Evolutionary conservation across 2,329 filamentous ascomycete genomes (phyloP).

Genomic region (Torrubiella hemipterigena): DNA sequence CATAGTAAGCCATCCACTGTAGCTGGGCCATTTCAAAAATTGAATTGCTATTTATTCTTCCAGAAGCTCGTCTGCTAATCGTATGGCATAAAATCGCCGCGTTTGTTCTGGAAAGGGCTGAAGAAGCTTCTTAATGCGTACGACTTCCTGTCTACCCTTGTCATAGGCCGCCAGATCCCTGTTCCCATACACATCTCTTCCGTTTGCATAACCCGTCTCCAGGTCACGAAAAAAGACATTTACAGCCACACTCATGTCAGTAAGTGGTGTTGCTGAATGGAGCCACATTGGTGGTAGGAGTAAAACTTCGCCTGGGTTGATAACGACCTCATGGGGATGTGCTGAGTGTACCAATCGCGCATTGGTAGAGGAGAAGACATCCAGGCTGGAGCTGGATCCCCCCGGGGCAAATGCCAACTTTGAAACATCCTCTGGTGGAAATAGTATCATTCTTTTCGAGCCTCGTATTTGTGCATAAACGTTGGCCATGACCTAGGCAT

Average conservation of each 20-base stretch:
- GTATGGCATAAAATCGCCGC: slow-evolving; percentile 61
- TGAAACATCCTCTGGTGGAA: slow-evolving; percentile 64
- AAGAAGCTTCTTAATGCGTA: slow-evolving; percentile 53
- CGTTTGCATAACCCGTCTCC: slow-evolving; percentile 53
- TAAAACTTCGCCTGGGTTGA: slow-evolving; percentile 63
- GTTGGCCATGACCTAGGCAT: slow-evolving; percentile 67
- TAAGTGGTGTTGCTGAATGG: slow-evolving; percentile 56
- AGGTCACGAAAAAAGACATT: slow-evolving; percentile 80
- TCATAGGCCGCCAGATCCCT: slow-evolving; percentile 77
- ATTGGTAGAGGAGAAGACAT: slow-evolving; percentile 48
- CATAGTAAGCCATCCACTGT: too few species aligned
- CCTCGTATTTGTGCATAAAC: slow-evolving; percentile 71
- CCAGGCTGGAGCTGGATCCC: slow-evolving; percentile 65
- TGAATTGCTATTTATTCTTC: slow-evolving; percentile 10
- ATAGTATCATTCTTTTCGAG: slow-evolving; percentile 62
- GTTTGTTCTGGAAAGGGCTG: slow-evolving; percentile 52
- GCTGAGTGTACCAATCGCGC: slow-evolving; percentile 30
- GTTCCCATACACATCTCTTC: slow-evolving; percentile 81
- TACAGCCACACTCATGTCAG: slow-evolving; percentile 59
- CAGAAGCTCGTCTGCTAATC: slow-evolving; percentile 56
- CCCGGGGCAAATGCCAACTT: slow-evolving; percentile 62
- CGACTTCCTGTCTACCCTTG: slow-evolving; percentile 61
- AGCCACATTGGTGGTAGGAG: slow-evolving; percentile 78
- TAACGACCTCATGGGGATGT: slow-evolving; percentile 52
- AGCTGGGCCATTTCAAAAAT: background rate